These are phyloP conservation scores for Chlorella sorokiniana DNA, from an alignment of 139 green algal species.

Conservation along the genomic window DNA sequence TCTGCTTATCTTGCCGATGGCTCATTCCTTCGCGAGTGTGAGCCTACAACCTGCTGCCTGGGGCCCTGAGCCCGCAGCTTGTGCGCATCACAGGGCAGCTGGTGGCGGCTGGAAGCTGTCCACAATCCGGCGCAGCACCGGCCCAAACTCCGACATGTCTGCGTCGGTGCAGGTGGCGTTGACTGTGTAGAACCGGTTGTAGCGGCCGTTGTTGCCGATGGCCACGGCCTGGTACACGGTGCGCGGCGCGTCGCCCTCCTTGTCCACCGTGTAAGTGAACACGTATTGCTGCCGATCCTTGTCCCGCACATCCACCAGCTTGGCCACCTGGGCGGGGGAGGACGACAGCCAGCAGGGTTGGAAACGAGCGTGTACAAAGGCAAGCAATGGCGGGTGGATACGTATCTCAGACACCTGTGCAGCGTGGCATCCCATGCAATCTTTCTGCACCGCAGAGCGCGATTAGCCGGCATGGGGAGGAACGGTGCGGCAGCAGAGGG, in stretches of 20 bases:
- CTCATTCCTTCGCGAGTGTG: not conserved
- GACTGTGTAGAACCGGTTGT: constrained; percentile 38
- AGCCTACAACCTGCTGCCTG: too few relatives aligned
- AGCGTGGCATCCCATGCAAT: too few relatives aligned
- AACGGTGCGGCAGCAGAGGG: not conserved
- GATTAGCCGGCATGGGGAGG: too few relatives aligned
- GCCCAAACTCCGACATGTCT: not conserved
- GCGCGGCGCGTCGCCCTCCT: constrained; percentile 10
- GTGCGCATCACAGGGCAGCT: not conserved
- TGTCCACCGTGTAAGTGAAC: constrained; percentile 23
- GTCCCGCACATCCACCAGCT: constrained; percentile 32
- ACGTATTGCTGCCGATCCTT: constrained; percentile 8
- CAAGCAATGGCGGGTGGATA: too few relatives aligned
- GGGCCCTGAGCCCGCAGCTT: not conserved
- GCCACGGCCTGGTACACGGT: constrained; percentile 29
- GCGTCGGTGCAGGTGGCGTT: constrained; percentile 35
- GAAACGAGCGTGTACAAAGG: too few relatives aligned
- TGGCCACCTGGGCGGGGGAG: constrained; percentile 4
- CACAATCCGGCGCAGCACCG: constrained; percentile 17
- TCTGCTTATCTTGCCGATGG: constrained; percentile 4
- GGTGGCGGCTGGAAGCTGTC: constrained; percentile 25
- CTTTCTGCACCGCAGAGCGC: too few relatives aligned
- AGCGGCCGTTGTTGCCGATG: constrained; percentile 18
- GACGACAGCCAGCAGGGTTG: not conserved
- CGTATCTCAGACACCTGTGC: too few relatives aligned